phyloP scores from a whole-genome alignment of 495 filamentous ascomycete species.

The Beverwykella pulmonaria region DNA sequence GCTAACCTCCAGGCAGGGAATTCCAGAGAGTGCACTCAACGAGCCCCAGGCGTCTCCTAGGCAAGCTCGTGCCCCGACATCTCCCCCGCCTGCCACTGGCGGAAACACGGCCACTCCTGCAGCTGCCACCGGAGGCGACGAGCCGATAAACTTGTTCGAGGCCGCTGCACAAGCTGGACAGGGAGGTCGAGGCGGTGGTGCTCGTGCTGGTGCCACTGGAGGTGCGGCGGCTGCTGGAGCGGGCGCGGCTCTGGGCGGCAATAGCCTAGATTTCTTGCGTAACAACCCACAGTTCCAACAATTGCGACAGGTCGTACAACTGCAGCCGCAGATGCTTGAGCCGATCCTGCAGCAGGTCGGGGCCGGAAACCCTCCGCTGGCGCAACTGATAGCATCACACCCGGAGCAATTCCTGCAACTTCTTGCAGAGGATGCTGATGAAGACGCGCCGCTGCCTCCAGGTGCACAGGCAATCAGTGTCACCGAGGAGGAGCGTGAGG shows the following conservation, averaged over 20 bases:
- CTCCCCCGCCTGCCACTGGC: constrained; percentile 37
- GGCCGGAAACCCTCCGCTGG: constrained; percentile 93
- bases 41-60: constrained; percentile 53
- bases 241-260: constrained; percentile 61
- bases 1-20: constrained; percentile 62
- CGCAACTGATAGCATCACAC: constrained; percentile 83
- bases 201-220: constrained; percentile 39
- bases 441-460: constrained; percentile 75
- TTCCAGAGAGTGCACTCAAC: constrained; percentile 78
- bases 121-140: constrained; percentile 59
- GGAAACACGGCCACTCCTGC: constrained; percentile 39
- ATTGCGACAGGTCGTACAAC: constrained; percentile 92
- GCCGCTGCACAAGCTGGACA: constrained; percentile 78
- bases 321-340: constrained; percentile 97
- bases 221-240: constrained; percentile 54
- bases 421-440: constrained; percentile 74
- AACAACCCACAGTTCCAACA: constrained; percentile 98
- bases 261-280: constrained; percentile 91
- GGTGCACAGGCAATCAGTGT: constrained; percentile 88
- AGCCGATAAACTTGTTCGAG: constrained; percentile 90
- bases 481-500: constrained; percentile 93
- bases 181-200: constrained; percentile 55
- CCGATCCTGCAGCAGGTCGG: constrained; percentile 95
- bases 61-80: constrained; percentile 42
- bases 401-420: constrained; percentile 91